Evolutionary conservation across 768 basidiomycete species (phyloP).

Genomic region (Leccinellum luteum): DNA sequence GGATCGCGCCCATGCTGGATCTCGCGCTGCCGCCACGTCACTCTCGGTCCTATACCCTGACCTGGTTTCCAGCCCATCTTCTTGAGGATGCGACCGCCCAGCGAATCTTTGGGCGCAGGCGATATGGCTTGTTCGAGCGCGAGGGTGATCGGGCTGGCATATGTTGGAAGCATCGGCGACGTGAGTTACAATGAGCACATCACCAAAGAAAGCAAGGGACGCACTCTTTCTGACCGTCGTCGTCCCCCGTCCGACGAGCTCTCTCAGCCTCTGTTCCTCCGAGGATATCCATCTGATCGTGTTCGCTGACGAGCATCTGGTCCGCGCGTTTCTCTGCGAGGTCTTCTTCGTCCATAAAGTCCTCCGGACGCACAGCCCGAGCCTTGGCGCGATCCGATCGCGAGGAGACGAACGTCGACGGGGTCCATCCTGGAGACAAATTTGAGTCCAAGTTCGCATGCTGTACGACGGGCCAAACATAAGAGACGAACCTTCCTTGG

Average conservation of each 20-base stretch:
- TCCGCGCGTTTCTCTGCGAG: slow-evolving; percentile 76
- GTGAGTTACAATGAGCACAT: background rate
- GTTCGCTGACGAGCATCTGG: slow-evolving; percentile 71
- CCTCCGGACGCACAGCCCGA: slow-evolving; percentile 67
- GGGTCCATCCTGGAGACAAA: slow-evolving; percentile 80
- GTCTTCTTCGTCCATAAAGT: slow-evolving; percentile 99
- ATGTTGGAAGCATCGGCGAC: too few species aligned
- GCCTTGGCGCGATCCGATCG: slow-evolving; percentile 66
- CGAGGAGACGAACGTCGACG: slow-evolving; percentile 90
- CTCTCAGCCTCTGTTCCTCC: slow-evolving; percentile 54
- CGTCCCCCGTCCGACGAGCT: slow-evolving; percentile 30
- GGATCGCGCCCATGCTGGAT: slow-evolving; percentile 59
- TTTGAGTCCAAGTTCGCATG: background rate
- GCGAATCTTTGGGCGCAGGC: slow-evolving; percentile 73
- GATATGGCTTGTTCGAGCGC: slow-evolving; percentile 66
- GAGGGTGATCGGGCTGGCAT: slow-evolving; percentile 55
- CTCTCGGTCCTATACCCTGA: slow-evolving; percentile 89
- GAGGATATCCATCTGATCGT: slow-evolving; percentile 71
- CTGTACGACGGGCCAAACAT: background rate
- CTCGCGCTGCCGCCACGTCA: slow-evolving; percentile 72
- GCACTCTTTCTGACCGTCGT: slow-evolving; percentile 42
- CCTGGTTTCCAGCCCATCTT: slow-evolving; percentile 96
- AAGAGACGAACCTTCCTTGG: slow-evolving; percentile 74
- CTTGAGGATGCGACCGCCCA: slow-evolving; percentile 81
- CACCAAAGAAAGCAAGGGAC: background rate